Conservation (phyloP, 345 rosid genomes). For the Gossypium rotundifolium region DNA sequence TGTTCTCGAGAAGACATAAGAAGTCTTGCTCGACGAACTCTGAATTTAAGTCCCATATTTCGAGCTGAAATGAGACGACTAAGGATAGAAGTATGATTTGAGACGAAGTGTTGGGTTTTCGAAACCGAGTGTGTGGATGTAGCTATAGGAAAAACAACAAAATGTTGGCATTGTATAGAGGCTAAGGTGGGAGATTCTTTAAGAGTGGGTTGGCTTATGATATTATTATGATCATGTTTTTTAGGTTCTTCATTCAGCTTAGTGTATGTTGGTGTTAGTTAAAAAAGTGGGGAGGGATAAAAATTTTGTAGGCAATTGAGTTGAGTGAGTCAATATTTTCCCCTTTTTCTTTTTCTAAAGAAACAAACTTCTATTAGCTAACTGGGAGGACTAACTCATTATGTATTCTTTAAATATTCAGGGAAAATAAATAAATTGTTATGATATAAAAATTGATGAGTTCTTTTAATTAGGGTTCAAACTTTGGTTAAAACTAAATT, state of each 20-base stretch:
- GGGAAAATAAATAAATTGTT: too few relatives aligned
- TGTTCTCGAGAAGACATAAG: conserved; percentile 93
- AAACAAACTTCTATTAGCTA: too few relatives aligned
- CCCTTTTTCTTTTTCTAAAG: too few relatives aligned
- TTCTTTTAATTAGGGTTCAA: too few relatives aligned
- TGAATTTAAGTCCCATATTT: conserved; percentile 59
- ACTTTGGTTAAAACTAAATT: too few relatives aligned
- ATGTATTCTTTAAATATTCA: too few relatives aligned
- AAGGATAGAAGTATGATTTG: conserved; percentile 49
- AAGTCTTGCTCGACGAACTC: conserved; percentile 69
- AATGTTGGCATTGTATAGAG: not conserved
- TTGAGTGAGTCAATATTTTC: not conserved
- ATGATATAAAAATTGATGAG: too few relatives aligned
- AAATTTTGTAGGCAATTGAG: not conserved
- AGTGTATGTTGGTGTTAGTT: not conserved
- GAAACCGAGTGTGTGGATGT: not conserved
- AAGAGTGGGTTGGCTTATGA: not conserved
- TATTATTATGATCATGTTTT: not conserved
- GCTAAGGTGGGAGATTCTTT: not conserved
- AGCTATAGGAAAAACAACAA: not conserved
- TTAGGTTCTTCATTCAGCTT: not conserved
- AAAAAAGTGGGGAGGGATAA: not conserved
- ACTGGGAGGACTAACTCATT: too few relatives aligned
- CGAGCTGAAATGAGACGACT: conserved; percentile 62
- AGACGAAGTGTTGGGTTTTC: not conserved